Conservation (phyloP, 768 basidiomycete species). For the Sutorius australiensis region DNA sequence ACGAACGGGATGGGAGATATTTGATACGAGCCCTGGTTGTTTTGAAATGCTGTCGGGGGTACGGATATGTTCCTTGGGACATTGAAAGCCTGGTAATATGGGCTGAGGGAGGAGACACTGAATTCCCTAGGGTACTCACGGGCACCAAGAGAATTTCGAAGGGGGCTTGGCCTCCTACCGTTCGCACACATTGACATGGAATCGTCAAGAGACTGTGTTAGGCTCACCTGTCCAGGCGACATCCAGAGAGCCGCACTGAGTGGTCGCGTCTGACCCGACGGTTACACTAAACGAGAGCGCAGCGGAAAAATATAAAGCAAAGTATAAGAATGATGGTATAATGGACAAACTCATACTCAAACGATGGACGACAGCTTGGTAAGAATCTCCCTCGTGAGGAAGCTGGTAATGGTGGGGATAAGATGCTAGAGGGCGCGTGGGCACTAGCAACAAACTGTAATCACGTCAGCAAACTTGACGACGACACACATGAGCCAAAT, state of each 20-base stretch:
- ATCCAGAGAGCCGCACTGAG: conserved; percentile 59
- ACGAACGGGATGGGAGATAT: conserved; percentile 41
- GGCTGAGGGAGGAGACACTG: conserved; percentile 3
- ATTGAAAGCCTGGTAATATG: conserved; percentile 44
- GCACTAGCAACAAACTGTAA: neutral
- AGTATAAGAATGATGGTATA: conserved; percentile 22
- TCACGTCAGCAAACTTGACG: conserved; percentile 22
- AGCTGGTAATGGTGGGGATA: conserved; percentile 2
- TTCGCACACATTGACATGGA: neutral
- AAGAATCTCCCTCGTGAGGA: conserved; percentile 8
- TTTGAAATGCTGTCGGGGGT: conserved; percentile 49
- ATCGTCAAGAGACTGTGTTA: neutral
- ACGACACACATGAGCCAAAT: neutral
- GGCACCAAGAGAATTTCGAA: conserved; percentile 49
- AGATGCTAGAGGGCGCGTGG: conserved; percentile 1
- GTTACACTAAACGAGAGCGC: conserved; percentile 43
- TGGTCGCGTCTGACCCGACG: conserved; percentile 39
- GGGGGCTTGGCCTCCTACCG: conserved; percentile 55
- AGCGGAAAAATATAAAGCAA: conserved; percentile 19
- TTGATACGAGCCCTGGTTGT: conserved; percentile 52
- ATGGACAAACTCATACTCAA: conserved; percentile 27
- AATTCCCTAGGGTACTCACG: conserved; percentile 30
- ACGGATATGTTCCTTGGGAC: conserved; percentile 52
- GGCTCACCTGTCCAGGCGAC: conserved; percentile 62
- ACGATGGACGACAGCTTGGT: conserved; percentile 14